Evolutionary conservation across 2,329 filamentous ascomycete species (phyloP).

Genomic region (Phialemonium atrogriseum): DNA sequence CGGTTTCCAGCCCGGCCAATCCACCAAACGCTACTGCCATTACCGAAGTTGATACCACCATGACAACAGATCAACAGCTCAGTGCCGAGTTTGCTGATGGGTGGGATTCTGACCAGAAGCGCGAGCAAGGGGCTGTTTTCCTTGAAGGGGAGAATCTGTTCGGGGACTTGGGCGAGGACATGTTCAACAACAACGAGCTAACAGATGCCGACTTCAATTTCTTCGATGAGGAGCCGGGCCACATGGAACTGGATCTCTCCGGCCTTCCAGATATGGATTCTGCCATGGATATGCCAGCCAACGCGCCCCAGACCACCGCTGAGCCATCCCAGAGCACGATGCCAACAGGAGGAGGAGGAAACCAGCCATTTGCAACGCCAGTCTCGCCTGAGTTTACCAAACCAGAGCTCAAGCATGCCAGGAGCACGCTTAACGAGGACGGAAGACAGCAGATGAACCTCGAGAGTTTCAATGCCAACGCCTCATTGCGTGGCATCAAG

Average conservation of each 20-base stretch:
- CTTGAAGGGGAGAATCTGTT: conserved; percentile 53
- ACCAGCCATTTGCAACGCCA: conserved; percentile 6
- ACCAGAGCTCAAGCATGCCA: conserved; percentile 49
- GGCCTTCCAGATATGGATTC: conserved; percentile 20
- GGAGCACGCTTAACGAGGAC: conserved; percentile 42
- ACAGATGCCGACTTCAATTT: conserved; percentile 80
- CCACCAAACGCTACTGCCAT: conserved; percentile 19
- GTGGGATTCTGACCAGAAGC: conserved; percentile 37
- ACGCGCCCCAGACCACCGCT: conserved; percentile 5
- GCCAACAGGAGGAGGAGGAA: conserved; percentile 3
- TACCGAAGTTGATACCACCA: conserved; percentile 29
- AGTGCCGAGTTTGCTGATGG: conserved; percentile 24
- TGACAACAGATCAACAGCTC: conserved; percentile 16
- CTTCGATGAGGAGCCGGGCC: conserved; percentile 57
- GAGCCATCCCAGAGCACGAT: conserved; percentile 2
- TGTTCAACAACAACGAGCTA: conserved; percentile 66
- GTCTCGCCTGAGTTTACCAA: conserved; percentile 42
- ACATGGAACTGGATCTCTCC: conserved; percentile 28
- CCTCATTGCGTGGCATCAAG: conserved; percentile 28
- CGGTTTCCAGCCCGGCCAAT: conserved; percentile 47
- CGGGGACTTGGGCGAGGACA: conserved; percentile 59
- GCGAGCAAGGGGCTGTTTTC: conserved; percentile 35
- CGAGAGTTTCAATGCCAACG: conserved; percentile 19
- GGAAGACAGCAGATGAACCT: conserved; percentile 17
- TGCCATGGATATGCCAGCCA: conserved; percentile 10